Evolutionary conservation across 306 rosid species (phyloP), one percentile per base, ranked within the genome.

Genomic region (Sechiopsis laciniata): DNA sequence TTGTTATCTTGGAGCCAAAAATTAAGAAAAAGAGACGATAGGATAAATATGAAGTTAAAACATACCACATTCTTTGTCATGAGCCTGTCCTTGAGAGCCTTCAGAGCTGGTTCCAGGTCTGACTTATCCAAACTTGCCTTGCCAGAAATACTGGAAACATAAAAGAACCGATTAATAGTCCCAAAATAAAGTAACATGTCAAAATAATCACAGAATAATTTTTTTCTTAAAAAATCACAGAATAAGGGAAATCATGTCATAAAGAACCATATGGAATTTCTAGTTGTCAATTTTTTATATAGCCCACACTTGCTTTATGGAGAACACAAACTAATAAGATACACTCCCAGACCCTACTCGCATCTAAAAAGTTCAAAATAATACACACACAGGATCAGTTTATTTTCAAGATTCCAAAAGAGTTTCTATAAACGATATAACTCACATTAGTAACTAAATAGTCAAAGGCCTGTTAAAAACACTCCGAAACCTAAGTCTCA

Each of bases 11-110:
- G 58, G 59, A 61, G 14, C 20, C 51, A 10, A 45, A 64, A 56
- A 58, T 72, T 46, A 76, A n/a, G 48, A 60, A 73, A 16, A 7
- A 73, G 50, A 55, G 40, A 46, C 16, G 19, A 73, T 65, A 40
- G 73, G 37, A 50, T 45, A 64, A 15, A 73, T 20, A 55, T 20
- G 29, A 7, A 6, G 29, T 40, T 74, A 66, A 53, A 58, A 67
- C 92, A 80, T 85, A 94, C 99, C 95, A 91, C 99, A 77, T 94
- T 94, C 95, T 94, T 94, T 79, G 97, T 94, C 99, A 94, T 94
- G 46, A 91, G 92, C 87, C 97, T 89, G 78, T 94, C 97, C 84
- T 94, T 94, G 48, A 94, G 88, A 80, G 95, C 97, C 81, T 85
- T 91, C 92, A 94, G 77, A 78, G 99, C 96, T 40, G 96, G 99